Base-by-base conservation (phyloP, 345 rosid species). In the Lepidium sativum region DNA sequence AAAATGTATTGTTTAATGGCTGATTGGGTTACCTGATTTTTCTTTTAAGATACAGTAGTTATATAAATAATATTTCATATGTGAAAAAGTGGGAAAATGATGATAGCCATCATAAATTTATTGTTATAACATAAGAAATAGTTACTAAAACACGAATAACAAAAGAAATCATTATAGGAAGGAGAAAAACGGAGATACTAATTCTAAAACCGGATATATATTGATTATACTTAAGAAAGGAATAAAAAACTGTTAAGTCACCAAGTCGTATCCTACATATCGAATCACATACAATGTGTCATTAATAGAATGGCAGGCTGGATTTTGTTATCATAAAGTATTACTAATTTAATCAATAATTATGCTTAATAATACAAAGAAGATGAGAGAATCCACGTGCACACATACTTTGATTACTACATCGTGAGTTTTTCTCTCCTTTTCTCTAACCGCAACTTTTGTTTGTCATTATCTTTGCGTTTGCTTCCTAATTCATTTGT, bases 241-340 rank as follows among this genome's bases (percentile, higher is more conserved):
- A 54, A 51, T 63, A 45, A 44, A 63, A 70, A 63, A 64, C 16
- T 56, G 39, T 64, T 54, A 27, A 53, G 0, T 47, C 29, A 16
- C 43, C 31, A 56, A 41, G 60, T 56, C 65, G 54, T 64, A 71
- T 71, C 75, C 54, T 40, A 58, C 67, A 58, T 32, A 72, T 65
- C 76, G 67, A 72, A 72, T 65, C 71, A 72, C 32, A 25, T 4
- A 65, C 60, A 44, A 50, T 34, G 54, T 65, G 55, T 66, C 62
- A 60, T 44, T 51, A 60, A 65, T 44, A 71, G 79, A 75, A 75
- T 78, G 81, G 77, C 77, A 75, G 71, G 52, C 69, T 78, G 77
- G 68, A 32, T 40, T 50, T 67, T 66, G 32, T 32, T 32, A 71
- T 43, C 50, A 27, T 35, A 43, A 65, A 58, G 15, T 59, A 65